Evolutionary conservation across 495 filamentous ascomycete species (phyloP).

Genomic region (Penicillium flavigenum): DNA sequence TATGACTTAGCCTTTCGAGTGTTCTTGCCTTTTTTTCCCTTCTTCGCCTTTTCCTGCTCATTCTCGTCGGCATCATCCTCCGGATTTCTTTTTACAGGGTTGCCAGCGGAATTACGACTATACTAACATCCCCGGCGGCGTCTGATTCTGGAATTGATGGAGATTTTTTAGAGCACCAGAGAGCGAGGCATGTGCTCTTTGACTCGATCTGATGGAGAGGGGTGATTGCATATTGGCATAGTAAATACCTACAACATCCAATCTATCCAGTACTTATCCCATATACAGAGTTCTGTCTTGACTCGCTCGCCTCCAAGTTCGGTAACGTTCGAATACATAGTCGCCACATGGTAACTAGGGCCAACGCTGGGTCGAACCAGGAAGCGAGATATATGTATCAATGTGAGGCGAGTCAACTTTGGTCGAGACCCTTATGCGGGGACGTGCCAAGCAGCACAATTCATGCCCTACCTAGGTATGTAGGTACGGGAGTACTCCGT

Average conservation of each 20-base stretch:
- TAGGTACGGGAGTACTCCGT: too few relatives aligned
- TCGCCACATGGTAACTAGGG: conserved; percentile 9
- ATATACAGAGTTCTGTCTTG: not conserved
- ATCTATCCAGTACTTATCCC: conserved; percentile 3
- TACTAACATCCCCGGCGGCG: conserved; percentile 22
- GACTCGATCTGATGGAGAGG: not conserved
- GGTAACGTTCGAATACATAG: conserved; percentile 2
- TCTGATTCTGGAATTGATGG: conserved; percentile 4
- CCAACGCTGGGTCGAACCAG: not conserved
- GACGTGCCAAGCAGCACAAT: not conserved
- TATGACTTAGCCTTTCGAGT: not conserved
- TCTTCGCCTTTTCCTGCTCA: conserved; percentile 9
- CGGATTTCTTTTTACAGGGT: not conserved
- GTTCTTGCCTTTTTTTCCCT: conserved; percentile 13
- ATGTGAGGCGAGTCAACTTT: not conserved
- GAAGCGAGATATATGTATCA: not conserved
- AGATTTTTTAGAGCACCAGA: not conserved
- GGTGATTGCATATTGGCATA: conserved; percentile 2
- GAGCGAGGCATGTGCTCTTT: not conserved
- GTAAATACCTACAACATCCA: conserved; percentile 9
- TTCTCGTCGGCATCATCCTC: conserved; percentile 19
- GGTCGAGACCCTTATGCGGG: not conserved
- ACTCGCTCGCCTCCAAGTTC: not conserved
- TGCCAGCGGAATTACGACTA: conserved; percentile 7
- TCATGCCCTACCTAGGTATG: too few relatives aligned